Percentiles rank a stretch among this genome's conserved stretches.
These are phyloP conservation scores for Ophiostoma sp. DNA, from an alignment of 2,329 filamentous ascomycete genomes.

Conservation along the genomic window DNA sequence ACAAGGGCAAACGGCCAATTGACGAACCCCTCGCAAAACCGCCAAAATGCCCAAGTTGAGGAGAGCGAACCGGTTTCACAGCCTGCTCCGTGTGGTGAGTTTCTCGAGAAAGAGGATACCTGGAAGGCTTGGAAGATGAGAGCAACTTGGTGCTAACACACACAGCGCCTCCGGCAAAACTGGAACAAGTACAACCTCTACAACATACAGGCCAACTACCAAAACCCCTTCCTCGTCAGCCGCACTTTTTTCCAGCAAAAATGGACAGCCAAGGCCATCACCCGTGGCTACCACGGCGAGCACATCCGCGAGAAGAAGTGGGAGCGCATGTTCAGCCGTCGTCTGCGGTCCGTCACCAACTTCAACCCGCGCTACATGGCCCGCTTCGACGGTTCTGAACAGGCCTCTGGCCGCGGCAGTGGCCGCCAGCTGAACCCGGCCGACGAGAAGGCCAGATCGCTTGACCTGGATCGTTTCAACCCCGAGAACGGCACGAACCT, in stretches of 20 bases:
- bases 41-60: slow-evolving; percentile 50
- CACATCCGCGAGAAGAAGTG: slow-evolving; percentile 91
- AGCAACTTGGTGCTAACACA: not conserved
- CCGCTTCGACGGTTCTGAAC: slow-evolving; percentile 74
- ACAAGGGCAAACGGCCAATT: not conserved
- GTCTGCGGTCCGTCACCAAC: slow-evolving; percentile 77
- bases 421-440: slow-evolving; percentile 48
- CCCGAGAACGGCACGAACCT: slow-evolving; percentile 32
- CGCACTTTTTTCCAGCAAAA: slow-evolving; percentile 97
- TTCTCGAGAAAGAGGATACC: not conserved
- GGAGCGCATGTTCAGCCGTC: slow-evolving; percentile 86
- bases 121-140: not conserved
- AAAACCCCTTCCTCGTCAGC: slow-evolving; percentile 42
- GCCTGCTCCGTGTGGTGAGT: slow-evolving; percentile 65
- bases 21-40: not conserved
- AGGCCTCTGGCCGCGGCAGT: slow-evolving; percentile 79
- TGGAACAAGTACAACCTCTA: slow-evolving; percentile 98
- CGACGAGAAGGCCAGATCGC: too few species aligned
- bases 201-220: slow-evolving; percentile 66
- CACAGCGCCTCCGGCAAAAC: slow-evolving; percentile 86
- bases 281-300: slow-evolving; percentile 90
- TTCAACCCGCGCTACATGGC: slow-evolving; percentile 84
- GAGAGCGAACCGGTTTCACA: slow-evolving; percentile 64
- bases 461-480: slow-evolving; percentile 12
- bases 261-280: slow-evolving; percentile 83